A percentile compares a stretch with the other conserved stretches of the same genome.
These are phyloP conservation scores for Dendrobium nobile DNA, from an alignment of 106 monocot species.

Conservation along the genomic window DNA sequence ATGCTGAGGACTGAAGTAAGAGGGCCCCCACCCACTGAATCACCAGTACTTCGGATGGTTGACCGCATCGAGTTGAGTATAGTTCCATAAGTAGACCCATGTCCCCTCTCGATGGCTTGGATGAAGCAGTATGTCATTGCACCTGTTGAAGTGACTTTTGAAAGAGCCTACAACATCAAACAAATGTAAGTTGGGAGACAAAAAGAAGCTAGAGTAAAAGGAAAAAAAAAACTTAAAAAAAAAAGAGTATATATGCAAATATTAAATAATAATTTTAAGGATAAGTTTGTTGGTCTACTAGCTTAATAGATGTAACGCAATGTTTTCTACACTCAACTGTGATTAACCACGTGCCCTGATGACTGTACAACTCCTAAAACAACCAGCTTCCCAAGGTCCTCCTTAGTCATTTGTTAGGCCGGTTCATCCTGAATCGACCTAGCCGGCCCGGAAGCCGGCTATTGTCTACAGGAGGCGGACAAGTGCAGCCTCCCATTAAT, in stretches of 20 bases:
- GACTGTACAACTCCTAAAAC: too few relatives aligned
- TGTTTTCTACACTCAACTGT: too few relatives aligned
- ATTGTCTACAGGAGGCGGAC: too few relatives aligned
- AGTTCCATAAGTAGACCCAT: constrained; percentile 75
- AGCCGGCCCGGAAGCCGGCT: too few relatives aligned
- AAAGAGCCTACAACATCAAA: constrained; percentile 47
- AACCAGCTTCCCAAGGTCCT: background rate
- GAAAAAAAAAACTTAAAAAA: background rate
- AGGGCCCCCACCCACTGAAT: constrained; percentile 30
- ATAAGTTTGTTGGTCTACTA: background rate
- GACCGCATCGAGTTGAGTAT: constrained; percentile 71
- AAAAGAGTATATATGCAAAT: background rate
- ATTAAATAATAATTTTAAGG: background rate
- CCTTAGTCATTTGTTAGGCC: too few relatives aligned
- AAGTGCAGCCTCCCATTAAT: too few relatives aligned
- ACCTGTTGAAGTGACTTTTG: constrained; percentile 68
- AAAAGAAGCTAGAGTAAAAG: background rate
- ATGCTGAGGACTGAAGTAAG: constrained; percentile 54
- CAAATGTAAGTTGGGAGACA: background rate
- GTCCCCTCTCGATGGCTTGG: constrained; percentile 75
- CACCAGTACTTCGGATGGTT: constrained; percentile 45
- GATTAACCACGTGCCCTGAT: too few relatives aligned
- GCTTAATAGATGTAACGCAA: too few relatives aligned
- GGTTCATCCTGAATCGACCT: too few relatives aligned
- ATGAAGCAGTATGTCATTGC: constrained; percentile 94